These are phyloP conservation scores for Thelonectria blattea DNA, from an alignment of 2,329 filamentous ascomycete species.

Conservation along the genomic window DNA sequence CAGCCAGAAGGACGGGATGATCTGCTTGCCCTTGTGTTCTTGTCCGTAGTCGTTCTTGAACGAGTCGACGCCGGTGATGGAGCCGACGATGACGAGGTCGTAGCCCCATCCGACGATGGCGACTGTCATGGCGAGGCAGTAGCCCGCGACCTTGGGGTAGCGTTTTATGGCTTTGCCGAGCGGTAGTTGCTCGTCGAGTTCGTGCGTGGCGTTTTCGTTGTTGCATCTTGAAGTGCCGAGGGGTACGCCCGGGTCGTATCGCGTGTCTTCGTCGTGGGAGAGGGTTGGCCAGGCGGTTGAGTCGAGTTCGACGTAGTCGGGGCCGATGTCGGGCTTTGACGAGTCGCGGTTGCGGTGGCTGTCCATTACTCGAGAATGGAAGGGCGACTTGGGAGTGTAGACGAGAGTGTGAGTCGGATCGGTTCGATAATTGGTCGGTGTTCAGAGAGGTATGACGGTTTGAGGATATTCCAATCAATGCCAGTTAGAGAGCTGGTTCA, in stretches of 20 bases:
- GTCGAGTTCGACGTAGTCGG: constrained; percentile 16
- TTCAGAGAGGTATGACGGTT: background rate
- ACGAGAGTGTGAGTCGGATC: too few relatives aligned
- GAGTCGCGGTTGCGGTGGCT: background rate
- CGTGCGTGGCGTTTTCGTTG: background rate
- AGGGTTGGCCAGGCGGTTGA: constrained; percentile 12
- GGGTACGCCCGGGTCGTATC: constrained; percentile 13
- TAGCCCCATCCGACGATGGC: constrained; percentile 42
- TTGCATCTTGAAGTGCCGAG: background rate
- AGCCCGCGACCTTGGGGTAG: constrained; percentile 38
- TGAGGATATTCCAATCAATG: background rate
- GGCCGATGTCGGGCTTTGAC: constrained; percentile 11
- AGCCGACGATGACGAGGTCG: constrained; percentile 36
- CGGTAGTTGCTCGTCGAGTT: constrained; percentile 28
- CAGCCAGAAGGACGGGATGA: constrained; percentile 38
- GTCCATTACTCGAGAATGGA: background rate
- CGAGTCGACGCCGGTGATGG: constrained; percentile 37
- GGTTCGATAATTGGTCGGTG: background rate
- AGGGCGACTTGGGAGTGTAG: background rate
- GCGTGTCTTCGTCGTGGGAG: constrained; percentile 10
- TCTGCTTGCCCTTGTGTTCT: constrained; percentile 29
- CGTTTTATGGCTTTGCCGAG: constrained; percentile 34
- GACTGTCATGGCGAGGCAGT: constrained; percentile 37
- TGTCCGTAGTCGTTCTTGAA: constrained; percentile 41
- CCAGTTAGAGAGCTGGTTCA: background rate